Evolutionary conservation across 2,329 filamentous ascomycete species (phyloP), one percentile per base, ranked within the genome.

Genomic region (Ophiostoma himal-ulmi): DNA sequence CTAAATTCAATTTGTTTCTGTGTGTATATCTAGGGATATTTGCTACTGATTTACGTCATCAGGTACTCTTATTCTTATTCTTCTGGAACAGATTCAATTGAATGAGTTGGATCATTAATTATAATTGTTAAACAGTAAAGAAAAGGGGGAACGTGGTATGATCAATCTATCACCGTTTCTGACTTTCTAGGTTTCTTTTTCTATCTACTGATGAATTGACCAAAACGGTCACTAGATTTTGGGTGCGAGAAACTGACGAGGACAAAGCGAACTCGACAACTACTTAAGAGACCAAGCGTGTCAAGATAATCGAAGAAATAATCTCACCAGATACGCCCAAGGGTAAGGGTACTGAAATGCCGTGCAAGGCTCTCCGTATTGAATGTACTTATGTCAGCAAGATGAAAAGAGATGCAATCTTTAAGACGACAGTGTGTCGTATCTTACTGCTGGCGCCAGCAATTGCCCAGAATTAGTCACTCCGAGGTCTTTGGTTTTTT

Each of bases 11-110:
- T 26, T 48, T 48, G 44, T 20, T 20, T 48, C 30, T 3, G 4
- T 14, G 0, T 14, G 41, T 44, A 20, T n/a, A n/a, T 48, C n/a
- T 48, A 17, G 44, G 44, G 41, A 17, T 48, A 7, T 2, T 17
- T 48, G 14, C 13, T 44, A 44, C 44, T 17, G 17, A 48, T 48
- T 48, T 48, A 48, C 44, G 44, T 48, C 44, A 48, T 48, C 14
- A 48, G 7, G n/a, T 20, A 5, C 17, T 54, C 48, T 54, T 54
- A 57, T 57, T 30, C 52, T 26, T 57, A 26, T 57, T 57, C 52
- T 57, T 57, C 52, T 57, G 30, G 52, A 57, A 57, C 44, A 48
- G n/a, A 5, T 48, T 48, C n/a, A 48, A 48, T 48, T 48, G 44
- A 8, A n/a, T n/a, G 17, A 17, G 44, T 48, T 8, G 44, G 41